phyloP scores from a whole-genome alignment of 2,329 filamentous ascomycete species.

The Alternaria sp. region DNA sequence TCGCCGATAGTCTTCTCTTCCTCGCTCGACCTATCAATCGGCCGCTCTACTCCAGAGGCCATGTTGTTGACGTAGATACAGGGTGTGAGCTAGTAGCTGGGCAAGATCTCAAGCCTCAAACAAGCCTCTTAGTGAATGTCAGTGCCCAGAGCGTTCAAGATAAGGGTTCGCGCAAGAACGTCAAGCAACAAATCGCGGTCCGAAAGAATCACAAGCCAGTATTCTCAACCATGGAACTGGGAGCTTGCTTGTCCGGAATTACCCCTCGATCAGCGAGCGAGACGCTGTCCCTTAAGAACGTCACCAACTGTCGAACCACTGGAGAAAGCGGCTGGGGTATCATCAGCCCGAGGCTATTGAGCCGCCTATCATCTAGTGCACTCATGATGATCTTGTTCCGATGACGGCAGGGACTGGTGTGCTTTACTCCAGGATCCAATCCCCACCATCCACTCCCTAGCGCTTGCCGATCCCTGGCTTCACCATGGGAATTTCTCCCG shows the following conservation, averaged over 20 bases:
- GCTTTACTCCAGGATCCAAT: background rate
- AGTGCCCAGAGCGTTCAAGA: background rate
- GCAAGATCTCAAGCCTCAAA: background rate
- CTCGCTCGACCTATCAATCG: conserved; percentile 23
- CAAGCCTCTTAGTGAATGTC: background rate
- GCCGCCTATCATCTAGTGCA: background rate
- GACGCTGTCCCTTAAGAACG: background rate
- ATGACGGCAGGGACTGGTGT: background rate
- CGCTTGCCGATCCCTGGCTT: conserved; percentile 18
- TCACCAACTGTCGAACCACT: background rate
- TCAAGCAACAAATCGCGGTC: background rate
- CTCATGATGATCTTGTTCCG: background rate
- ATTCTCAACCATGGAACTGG: background rate
- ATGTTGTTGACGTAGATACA: conserved; percentile 7
- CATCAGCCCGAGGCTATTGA: conserved; percentile 22
- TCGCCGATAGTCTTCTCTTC: conserved; percentile 29
- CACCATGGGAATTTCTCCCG: background rate
- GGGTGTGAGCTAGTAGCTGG: background rate
- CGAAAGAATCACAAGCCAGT: background rate
- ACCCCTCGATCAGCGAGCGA: background rate
- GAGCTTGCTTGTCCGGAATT: background rate
- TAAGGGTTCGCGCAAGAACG: background rate
- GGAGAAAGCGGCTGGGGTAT: conserved; percentile 8
- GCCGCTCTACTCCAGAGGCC: conserved; percentile 30
- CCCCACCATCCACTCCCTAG: conserved; percentile 21